Evolutionary conservation across 2,329 filamentous ascomycete species (phyloP).

Genomic region (Fusarium incarnatum): DNA sequence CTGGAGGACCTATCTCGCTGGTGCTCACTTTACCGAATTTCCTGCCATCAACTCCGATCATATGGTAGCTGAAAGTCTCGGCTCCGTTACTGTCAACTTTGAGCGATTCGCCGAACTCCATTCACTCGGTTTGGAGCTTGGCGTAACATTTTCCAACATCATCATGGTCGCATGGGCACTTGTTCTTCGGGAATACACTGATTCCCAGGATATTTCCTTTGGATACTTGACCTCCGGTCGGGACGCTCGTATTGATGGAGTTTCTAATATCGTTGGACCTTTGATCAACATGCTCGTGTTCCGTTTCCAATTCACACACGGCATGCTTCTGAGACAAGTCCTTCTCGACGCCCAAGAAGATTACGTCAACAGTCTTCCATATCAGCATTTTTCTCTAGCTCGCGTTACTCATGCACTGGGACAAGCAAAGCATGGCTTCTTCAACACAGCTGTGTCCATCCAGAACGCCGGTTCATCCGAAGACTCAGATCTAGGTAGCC

Average conservation of each 20-base stretch:
- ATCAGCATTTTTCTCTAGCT: conserved; percentile 63
- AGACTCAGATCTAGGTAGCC: background rate
- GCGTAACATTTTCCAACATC: conserved; percentile 62
- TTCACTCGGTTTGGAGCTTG: conserved; percentile 23
- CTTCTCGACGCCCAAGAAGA: conserved; percentile 51
- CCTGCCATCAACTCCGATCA: conserved; percentile 5
- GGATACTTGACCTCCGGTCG: conserved; percentile 50
- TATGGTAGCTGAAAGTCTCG: background rate
- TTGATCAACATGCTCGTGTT: conserved; percentile 65
- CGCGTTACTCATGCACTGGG: conserved; percentile 54
- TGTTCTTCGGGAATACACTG: conserved; percentile 60
- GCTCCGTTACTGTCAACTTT: conserved; percentile 16
- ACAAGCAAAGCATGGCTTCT: conserved; percentile 42
- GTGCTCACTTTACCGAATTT: conserved; percentile 10
- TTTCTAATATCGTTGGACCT: conserved; percentile 36
- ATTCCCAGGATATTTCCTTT: conserved; percentile 62
- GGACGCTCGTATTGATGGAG: conserved; percentile 30
- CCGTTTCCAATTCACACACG: conserved; percentile 53
- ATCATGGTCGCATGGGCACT: conserved; percentile 66
- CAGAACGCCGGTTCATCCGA: conserved; percentile 39
- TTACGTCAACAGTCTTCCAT: conserved; percentile 50
- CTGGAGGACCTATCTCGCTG: conserved; percentile 33
- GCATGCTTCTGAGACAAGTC: conserved; percentile 44
- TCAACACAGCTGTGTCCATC: conserved; percentile 53
- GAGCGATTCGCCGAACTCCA: conserved; percentile 12